These are phyloP conservation scores for Neopestalotiopsis sp. DNA, from an alignment of 2,329 filamentous ascomycete genomes.

Conservation along the genomic window DNA sequence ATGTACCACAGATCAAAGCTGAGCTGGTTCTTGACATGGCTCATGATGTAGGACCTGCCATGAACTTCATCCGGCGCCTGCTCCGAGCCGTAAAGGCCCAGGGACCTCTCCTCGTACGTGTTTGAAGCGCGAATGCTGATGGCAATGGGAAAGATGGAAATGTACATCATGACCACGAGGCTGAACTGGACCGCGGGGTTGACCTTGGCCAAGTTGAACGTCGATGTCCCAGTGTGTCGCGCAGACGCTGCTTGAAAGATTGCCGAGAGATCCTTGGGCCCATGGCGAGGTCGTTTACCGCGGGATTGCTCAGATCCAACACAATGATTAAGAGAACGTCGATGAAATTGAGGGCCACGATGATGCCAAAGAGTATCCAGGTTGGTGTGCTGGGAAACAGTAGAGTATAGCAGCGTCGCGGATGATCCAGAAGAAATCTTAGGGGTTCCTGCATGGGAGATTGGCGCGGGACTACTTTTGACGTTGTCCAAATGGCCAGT, in stretches of 20 bases:
- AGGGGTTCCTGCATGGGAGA: conserved; percentile 49
- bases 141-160: conserved; percentile 55
- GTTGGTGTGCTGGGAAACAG: conserved; percentile 66
- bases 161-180: conserved; percentile 67
- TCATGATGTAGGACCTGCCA: conserved; percentile 33
- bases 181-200: conserved; percentile 63
- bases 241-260: conserved; percentile 62
- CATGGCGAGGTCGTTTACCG: conserved; percentile 49
- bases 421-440: conserved; percentile 66
- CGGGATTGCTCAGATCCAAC: conserved; percentile 56
- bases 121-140: conserved; percentile 62
- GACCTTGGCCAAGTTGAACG: conserved; percentile 53
- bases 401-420: conserved; percentile 66
- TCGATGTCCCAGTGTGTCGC: conserved; percentile 55
- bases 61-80: conserved; percentile 22
- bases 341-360: conserved; percentile 57
- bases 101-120: conserved; percentile 63
- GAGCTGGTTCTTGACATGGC: conserved; percentile 60
- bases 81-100: conserved; percentile 50
- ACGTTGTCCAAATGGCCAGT: conserved; percentile 62
- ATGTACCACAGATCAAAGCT: conserved; percentile 50
- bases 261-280: conserved; percentile 58
- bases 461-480: conserved; percentile 47
- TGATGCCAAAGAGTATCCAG: conserved; percentile 59
- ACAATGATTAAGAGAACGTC: conserved; percentile 61